Evolutionary conservation across 176 grass and related monocot genomes (phyloP), one percentile per base, ranked within the genome.

Genomic region (Oryza australiensis): DNA sequence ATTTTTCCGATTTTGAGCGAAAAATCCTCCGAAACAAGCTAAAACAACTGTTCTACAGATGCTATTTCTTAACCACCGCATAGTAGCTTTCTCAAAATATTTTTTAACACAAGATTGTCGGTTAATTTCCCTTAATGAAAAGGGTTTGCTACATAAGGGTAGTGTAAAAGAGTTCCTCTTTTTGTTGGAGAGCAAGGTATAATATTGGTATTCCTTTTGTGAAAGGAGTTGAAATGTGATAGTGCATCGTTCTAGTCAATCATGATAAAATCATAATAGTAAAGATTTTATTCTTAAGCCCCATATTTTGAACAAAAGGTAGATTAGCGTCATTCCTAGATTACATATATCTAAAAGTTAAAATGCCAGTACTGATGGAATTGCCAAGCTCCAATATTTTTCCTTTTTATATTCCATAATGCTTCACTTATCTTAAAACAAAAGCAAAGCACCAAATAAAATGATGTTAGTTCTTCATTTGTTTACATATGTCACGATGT

Each of bases 231-330:
- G 46, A 68, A 84, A 68, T 68, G 35, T 35, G 62, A 38, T 48
- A 9, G 4, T 18, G 4, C 16, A 22, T 75, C 64, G 10, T 23
- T 72, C 41, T 81, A 75, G 41, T 71, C 14, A 57, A 76, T 66
- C 42, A 71, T 85, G 32, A 62, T 72, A 41, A 37, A 57, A 41
- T 64, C 55, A 73, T 55, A 80, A 48, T 70, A 71, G 64, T 65
- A 15, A 29, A 80, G 72, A 85, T 85, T 82, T 76, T 77, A 82
- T 85, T 76, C 78, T 33, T 24, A 69, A 29, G 40, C 1, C 70
- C 70, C 38, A 33, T 64, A 14, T 76, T n/a, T 80, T 22, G 20
- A 18, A 2, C 28, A 70, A 85, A 81, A 48, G 6, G 24, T 76
- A 64, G 51, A 9, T 4, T 23, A 53, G 41, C 53, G 64, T 40